phyloP scores from a whole-genome alignment of 306 rosid genomes.

The Fragaria iinumae region DNA sequence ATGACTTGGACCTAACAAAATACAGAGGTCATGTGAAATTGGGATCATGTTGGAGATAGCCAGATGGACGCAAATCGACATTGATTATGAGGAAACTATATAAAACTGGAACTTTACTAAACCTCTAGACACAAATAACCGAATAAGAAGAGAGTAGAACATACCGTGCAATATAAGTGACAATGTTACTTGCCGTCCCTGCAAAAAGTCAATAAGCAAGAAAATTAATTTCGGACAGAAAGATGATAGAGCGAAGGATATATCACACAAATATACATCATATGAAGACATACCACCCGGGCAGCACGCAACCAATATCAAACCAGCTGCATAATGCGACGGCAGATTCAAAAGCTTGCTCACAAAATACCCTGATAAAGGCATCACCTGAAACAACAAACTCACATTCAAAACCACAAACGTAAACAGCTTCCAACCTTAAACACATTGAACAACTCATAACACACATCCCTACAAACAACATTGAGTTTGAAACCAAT shows the following conservation, averaged over 20 bases:
- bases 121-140: neutral
- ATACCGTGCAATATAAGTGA: constrained; percentile 90
- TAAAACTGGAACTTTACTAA: neutral
- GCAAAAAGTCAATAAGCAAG: constrained; percentile 35
- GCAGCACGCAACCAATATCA: constrained; percentile 76
- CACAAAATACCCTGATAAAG: constrained; percentile 60
- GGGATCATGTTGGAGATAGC: constrained; percentile 4
- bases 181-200: constrained; percentile 93
- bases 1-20: neutral
- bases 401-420: neutral
- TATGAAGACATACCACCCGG: constrained; percentile 66
- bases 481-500: neutral
- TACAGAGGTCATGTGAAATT: neutral
- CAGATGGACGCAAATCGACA: neutral
- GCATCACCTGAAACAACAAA: constrained; percentile 73
- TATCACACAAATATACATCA: neutral
- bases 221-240: neutral
- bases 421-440: neutral
- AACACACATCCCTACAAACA: neutral
- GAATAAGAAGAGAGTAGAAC: neutral
- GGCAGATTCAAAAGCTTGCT: constrained; percentile 81
- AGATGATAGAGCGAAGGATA: neutral
- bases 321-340: constrained; percentile 83
- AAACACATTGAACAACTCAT: neutral
- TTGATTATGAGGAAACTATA: neutral